phyloP scores from a whole-genome alignment of 345 rosid genomes.

The Rhodamnia rubescens region DNA sequence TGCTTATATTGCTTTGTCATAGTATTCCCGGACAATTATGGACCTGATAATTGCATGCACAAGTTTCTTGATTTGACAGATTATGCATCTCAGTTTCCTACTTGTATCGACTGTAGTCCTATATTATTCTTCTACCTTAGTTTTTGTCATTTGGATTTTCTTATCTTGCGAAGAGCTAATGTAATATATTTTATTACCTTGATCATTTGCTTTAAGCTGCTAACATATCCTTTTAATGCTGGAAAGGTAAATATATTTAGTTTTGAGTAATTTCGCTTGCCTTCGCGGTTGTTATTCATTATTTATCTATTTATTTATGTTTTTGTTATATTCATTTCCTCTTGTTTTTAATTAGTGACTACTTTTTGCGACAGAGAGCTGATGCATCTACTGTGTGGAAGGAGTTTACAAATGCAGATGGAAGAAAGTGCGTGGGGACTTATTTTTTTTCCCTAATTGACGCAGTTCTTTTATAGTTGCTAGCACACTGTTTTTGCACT shows the following conservation, averaged over 20 bases:
- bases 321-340: not conserved
- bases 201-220: not conserved
- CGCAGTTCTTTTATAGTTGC: not conserved
- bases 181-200: not conserved
- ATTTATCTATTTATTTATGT: not conserved
- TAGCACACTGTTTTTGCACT: not conserved
- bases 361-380: slow-evolving; percentile 53
- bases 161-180: not conserved
- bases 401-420: slow-evolving; percentile 88
- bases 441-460: not conserved
- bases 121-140: not conserved
- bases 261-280: not conserved
- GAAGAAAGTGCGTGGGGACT: slow-evolving; percentile 49
- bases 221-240: not conserved
- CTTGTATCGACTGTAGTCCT: not conserved
- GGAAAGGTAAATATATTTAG: not conserved
- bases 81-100: not conserved
- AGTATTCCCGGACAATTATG: not conserved
- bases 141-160: not conserved
- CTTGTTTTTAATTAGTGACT: slow-evolving; percentile 4
- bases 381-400: slow-evolving; percentile 99
- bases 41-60: not conserved
- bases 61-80: not conserved
- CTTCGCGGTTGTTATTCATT: not conserved
- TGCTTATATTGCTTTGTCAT: not conserved